Base-by-base conservation (phyloP, 192 early-diverging fungal species). In the Entomortierella parvispora region DNA sequence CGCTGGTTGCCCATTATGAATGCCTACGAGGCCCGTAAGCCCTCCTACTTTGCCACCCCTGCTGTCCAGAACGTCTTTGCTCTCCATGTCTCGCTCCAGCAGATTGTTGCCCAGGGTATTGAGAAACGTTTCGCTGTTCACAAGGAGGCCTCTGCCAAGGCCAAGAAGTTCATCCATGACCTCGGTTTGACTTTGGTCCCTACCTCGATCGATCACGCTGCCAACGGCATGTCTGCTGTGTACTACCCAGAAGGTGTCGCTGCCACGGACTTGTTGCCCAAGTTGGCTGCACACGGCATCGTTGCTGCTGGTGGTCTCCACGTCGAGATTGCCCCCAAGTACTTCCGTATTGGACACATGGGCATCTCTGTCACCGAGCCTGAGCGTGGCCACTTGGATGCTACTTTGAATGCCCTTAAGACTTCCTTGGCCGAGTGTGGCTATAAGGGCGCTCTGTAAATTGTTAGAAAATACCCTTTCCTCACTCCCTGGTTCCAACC, bases 1-100 rank as follows among this genome's bases (percentile, higher is more conserved):
- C 94, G 96, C 65, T 99, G 97, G 97, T 85, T 96, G 72, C 97
- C 97, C 54, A 87, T 99, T 79, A 99, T 99, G 97, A 82, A 89
- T 65, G 90, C 94, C 31, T 99, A 99, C 83, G 97, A 99, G 84
- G 90, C 90, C 0, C 90, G 95, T 62, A 93, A 95, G 59, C 89
- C 91, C 29, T 88, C 89, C 58, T 99, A 99, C 85, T 99, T 99
- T 88, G 97, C 96, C 56, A 99, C 97, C 31, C 97, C 97, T 14
- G 89, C 94, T 48, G 97, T 99, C 50, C 95, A 96, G 85, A 87
- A 93, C 43, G 88, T 99, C 79, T 86, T 90, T 80, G 95, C 96
- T 26, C 91, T 99, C 34, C 86, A 95, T 76, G 85, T 89, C 25
- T 92, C 93, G 55, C 87, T 99, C 58, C 84, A 87, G 77, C 92